Evolutionary conservation across 306 rosid genomes (phyloP).

Genomic region (Corylus avellana): DNA sequence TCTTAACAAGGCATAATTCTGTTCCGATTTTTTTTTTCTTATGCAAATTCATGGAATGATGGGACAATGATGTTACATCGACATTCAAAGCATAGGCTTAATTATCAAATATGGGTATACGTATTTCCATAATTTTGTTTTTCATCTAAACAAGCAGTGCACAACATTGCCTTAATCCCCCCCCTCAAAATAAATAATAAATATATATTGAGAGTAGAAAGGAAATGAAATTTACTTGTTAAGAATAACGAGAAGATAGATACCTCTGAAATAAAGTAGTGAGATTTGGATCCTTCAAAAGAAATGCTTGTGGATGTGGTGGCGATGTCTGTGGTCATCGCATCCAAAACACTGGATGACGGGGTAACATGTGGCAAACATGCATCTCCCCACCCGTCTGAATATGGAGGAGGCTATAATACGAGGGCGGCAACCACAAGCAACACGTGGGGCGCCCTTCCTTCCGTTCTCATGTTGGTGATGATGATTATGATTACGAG

Average conservation of each 20-base stretch:
- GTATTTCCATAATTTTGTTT: not conserved
- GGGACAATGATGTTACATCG: no score
- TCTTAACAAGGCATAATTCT: not conserved
- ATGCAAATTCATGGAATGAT: not conserved
- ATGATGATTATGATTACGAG: not conserved
- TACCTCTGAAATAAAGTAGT: not conserved
- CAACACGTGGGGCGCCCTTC: conserved; percentile 13
- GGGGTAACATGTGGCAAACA: conserved; percentile 70
- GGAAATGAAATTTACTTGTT: not conserved
- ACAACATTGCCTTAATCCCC: no score
- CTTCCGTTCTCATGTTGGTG: conserved; percentile 23
- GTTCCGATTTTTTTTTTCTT: not conserved
- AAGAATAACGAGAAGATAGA: not conserved
- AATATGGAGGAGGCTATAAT: conserved; percentile 30
- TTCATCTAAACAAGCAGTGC: not conserved
- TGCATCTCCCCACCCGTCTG: conserved; percentile 62
- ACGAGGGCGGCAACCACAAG: conserved; percentile 34
- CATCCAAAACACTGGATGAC: conserved; percentile 57
- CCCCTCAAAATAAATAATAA: no score
- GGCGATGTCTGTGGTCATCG: conserved; percentile 58
- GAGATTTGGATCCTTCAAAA: not conserved
- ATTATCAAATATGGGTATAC: no score
- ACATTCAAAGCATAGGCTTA: no score
- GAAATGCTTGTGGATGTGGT: conserved; percentile 54
- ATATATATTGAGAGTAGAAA: not conserved